Evolutionary conservation across 2,329 filamentous ascomycete species (phyloP), one percentile per base, ranked within the genome.

Genomic region (Sclerotinia sclerotiorum): DNA sequence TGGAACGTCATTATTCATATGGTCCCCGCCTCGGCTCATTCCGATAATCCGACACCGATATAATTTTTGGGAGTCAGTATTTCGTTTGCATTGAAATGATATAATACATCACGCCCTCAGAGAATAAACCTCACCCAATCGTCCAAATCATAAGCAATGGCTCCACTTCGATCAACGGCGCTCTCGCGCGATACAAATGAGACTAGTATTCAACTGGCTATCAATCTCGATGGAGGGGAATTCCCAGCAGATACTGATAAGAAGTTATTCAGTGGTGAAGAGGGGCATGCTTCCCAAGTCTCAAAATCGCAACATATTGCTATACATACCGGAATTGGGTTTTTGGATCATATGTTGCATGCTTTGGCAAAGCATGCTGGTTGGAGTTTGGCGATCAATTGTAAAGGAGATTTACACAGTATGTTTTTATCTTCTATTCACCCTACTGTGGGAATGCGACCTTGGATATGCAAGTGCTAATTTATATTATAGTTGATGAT

Each of bases 311-410:
- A 98, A 80, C 88, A 88, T 70, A 97, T 98, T 78, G 88, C 88
- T 77, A 85, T 98, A 73, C 89, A 92, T 84, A 97, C 94, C 0
- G 95, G 95, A 72, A 97, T 99, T 79, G 95, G 95, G 69, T 99
- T 99, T 81, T 85, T 99, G 68, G 95, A 99, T 82, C 95, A 99
- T 84, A 98, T 99, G 94, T 86, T 98, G 63, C 95, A 99, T 81
- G 95, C 95, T 7, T 85, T 98, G 67, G 92, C 95, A 63, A 98
- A 99, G 82, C 95, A 99, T 81, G 89, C 91, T 7, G 94, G 95
- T 71, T 98, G 94, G 95, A 95, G 91, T 82, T 81, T 99, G 74
- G 88, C 88, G 44, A 83, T 99, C 68, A 84, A 88, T 72, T 96
- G 93, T 80, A 87, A 90, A 79, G 95, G 95, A 67, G 95, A 99